Evolutionary conservation across 805 yeast species (phyloP), one percentile per base, ranked within the genome.

Genomic region (Wickerhamiella kurtzmanii): DNA sequence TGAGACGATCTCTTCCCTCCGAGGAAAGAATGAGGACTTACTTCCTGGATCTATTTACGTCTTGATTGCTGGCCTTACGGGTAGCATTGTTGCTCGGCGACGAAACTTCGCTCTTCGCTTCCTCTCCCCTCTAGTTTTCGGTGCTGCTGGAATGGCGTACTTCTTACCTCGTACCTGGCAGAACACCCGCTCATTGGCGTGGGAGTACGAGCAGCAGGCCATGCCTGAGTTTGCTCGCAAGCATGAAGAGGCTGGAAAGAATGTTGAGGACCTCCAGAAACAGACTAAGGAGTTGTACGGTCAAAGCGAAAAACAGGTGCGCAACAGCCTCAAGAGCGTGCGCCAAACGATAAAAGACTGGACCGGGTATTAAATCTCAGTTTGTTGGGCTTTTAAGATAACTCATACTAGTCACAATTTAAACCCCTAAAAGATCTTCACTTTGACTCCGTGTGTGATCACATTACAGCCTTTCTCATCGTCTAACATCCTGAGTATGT

Each of bases 31-130:
- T 38, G 95, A 86, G 65, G 82, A 77, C 43, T 63, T 84, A 44
- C 69, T 82, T 44, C 92, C 95, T 13, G 81, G 80, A 52, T 64
- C 78, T 2, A 63, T 83, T 25, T 86, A 83, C 60, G 70, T 86
- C 37, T 59, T 77, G 8, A 74, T 84, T 22, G 87, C 85, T 13
- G 72, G 77, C 2, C 68, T 86, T 46, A 66, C 85, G 5, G 95
- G 95, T 36, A 73, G 81, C 41, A 79, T 85, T 45, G 56, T 79
- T 44, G 76, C 92, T 1, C 81, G 94, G 57, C 76, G 79, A 56
- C 71, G 82, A 48, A 76, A 76, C 48, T 53, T 79, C 19, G 45
- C 79, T 2, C 58, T 81, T 11, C 76, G 79, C 56, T 67, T 71
- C 2, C 51, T 73, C 0, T 65, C 74, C 15, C 95, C 95, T 1